phyloP scores from a whole-genome alignment of 129 eudicot genomes.

The Flaveria sonorensis region DNA sequence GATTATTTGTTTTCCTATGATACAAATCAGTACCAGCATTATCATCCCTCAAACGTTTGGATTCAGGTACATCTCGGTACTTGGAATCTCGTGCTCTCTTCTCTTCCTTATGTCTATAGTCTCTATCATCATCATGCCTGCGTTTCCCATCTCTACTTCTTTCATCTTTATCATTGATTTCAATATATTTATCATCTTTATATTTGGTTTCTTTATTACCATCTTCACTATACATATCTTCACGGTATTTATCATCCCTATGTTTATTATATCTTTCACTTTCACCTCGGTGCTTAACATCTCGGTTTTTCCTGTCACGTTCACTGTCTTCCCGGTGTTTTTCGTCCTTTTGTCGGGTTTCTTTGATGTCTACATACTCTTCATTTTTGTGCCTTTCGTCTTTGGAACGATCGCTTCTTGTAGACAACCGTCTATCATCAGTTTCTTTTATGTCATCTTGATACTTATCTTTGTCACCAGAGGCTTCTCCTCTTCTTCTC shows the following conservation, averaged over 20 bases:
- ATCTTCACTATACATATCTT: constrained; percentile 43
- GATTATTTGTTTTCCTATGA: constrained; percentile 50
- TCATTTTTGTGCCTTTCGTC: constrained; percentile 50
- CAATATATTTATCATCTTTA: constrained; percentile 47
- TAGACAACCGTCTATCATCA: constrained; percentile 45
- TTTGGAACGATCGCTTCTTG: constrained; percentile 54
- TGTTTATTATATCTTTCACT: constrained; percentile 50
- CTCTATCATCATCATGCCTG: constrained; percentile 41
- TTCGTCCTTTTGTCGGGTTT: constrained; percentile 37
- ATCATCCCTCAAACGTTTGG: constrained; percentile 74
- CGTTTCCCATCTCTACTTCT: constrained; percentile 48
- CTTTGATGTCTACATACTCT: constrained; percentile 37
- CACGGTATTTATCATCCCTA: constrained; percentile 40
- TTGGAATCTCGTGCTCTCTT: constrained; percentile 48
- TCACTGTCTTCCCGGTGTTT: constrained; percentile 53
- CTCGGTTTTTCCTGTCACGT: constrained; percentile 50
- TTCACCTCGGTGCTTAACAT: constrained; percentile 57
- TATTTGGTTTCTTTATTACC: constrained; percentile 46
- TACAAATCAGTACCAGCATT: constrained; percentile 48
- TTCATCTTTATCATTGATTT: constrained; percentile 46
- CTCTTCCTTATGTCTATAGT: constrained; percentile 40
- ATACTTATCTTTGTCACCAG: constrained; percentile 50
- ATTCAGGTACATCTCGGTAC: constrained; percentile 43
- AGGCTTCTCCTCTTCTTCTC: constrained; percentile 69
- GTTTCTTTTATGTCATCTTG: constrained; percentile 52